Evolutionary conservation across 345 rosid species (phyloP).

Genomic region (Clausena lansium): DNA sequence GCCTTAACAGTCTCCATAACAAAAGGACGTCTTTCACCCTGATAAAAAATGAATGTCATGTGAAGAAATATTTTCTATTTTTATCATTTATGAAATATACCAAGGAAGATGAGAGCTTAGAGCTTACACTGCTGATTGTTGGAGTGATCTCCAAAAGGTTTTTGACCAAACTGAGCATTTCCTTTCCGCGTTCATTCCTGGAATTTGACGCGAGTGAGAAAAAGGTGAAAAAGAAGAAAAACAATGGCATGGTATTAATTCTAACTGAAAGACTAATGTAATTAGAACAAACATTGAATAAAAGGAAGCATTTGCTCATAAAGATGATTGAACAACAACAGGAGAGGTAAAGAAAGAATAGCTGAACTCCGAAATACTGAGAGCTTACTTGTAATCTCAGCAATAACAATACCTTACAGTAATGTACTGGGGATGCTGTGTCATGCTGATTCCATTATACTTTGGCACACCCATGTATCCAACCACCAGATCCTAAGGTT

Average conservation of each 20-base stretch:
- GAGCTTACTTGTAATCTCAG: background rate
- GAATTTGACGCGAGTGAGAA: slow-evolving; percentile 18
- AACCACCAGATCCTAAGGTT: slow-evolving; percentile 78
- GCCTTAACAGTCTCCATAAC: slow-evolving; percentile 96
- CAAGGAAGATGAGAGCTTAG: slow-evolving; percentile 6
- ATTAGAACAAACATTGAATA: background rate
- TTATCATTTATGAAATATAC: background rate
- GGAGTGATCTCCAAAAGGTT: slow-evolving; percentile 80
- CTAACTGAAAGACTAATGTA: background rate
- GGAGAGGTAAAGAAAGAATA: background rate
- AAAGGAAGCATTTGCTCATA: background rate
- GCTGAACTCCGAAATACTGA: background rate
- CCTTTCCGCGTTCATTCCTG: slow-evolving; percentile 87
- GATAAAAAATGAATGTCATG: slow-evolving; percentile 11
- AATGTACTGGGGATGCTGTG: slow-evolving; percentile 89
- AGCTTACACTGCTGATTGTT: slow-evolving; percentile 68
- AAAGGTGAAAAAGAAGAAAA: background rate
- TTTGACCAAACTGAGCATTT: slow-evolving; percentile 83
- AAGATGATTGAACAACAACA: background rate
- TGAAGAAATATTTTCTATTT: background rate
- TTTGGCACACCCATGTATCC: slow-evolving; percentile 99
- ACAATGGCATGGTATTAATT: background rate
- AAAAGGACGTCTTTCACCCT: slow-evolving; percentile 86
- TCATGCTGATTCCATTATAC: slow-evolving; percentile 83
- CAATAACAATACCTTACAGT: slow-evolving; percentile 62